Evolutionary conservation across 2,329 filamentous ascomycete genomes (phyloP), one percentile per base, ranked within the genome.

Genomic region (Samsoniella hepiali): DNA sequence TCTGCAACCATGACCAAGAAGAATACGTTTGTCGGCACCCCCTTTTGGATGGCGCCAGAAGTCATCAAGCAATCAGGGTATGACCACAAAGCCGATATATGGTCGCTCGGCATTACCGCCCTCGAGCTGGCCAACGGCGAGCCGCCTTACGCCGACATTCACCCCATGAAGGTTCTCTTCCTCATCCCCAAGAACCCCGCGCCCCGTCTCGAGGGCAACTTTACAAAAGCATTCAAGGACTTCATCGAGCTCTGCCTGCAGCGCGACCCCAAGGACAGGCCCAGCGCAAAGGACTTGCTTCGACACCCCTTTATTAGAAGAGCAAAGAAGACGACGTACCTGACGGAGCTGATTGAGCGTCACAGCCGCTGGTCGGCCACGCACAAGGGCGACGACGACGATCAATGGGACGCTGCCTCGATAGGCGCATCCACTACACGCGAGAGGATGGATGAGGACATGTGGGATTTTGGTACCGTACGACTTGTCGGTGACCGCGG

Each of bases 1-100:
- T 96, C 94, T 10, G 94, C 94, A 7, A 99, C 94, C 57, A 98
- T 98, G 93, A 97, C 94, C 66, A 98, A 98, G 83, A 98, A 98
- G 80, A 98, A 98, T 74, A 98, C 94, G 0, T 99, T 98, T 75
- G 94, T 99, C 38, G 95, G 95, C 40, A 98, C 94, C 0, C 94
- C 95, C 1, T 99, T 98, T 75, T 99, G 95, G 95, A 99, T 99
- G 94, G 94, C 95, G 3, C 94, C 94, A 11, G 94, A 99, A 78
- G 94, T 98, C 62, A 99, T 99, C 76, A 97, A 97, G 78, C 94
- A 99, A 76, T 96, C 93, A 64, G 94, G 94, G 56, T 97, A 98
- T 79, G 94, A 97, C 75, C 92, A 96, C 79, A 97, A 97, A 78
- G 94, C 94, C 51, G 94, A 98, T 73, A 97, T 98, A 64, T 98